phyloP scores from a whole-genome alignment of 208 protist genomes.

The Histomonas meleagridis region DNA sequence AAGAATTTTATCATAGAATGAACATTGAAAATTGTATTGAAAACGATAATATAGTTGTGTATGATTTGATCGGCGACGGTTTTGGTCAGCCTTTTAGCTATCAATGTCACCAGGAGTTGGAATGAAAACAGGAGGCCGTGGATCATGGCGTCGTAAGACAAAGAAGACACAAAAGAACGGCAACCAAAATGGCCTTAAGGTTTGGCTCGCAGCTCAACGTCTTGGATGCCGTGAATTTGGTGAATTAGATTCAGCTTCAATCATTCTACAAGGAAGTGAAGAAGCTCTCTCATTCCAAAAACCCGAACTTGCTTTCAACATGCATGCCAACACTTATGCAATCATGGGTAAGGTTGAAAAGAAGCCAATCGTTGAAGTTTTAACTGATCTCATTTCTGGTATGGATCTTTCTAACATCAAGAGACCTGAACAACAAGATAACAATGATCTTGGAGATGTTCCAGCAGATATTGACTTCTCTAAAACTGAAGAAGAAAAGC shows the following conservation, averaged over 20 bases:
- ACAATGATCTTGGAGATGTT: conserved; percentile 31
- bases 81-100: neutral
- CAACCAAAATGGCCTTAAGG: neutral
- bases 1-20: too few relatives aligned
- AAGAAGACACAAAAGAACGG: neutral
- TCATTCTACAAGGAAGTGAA: neutral
- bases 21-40: too few relatives aligned
- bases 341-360: neutral
- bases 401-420: neutral
- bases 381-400: neutral
- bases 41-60: too few relatives aligned
- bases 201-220: conserved; percentile 16
- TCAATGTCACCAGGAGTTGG: conserved; percentile 1
- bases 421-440: neutral
- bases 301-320: neutral
- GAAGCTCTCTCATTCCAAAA: neutral
- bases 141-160: conserved; percentile 18
- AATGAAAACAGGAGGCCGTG: neutral
- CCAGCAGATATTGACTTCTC: conserved; percentile 8
- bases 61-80: too few relatives aligned
- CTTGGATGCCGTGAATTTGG: neutral
- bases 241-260: conserved; percentile 1
- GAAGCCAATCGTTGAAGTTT: neutral
- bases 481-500: neutral
- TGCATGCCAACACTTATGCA: conserved; percentile 25